Percentiles rank a stretch among this genome's conserved stretches.
Conservation (phyloP, 805 yeast genomes). For the Saturnispora sekii region DNA sequence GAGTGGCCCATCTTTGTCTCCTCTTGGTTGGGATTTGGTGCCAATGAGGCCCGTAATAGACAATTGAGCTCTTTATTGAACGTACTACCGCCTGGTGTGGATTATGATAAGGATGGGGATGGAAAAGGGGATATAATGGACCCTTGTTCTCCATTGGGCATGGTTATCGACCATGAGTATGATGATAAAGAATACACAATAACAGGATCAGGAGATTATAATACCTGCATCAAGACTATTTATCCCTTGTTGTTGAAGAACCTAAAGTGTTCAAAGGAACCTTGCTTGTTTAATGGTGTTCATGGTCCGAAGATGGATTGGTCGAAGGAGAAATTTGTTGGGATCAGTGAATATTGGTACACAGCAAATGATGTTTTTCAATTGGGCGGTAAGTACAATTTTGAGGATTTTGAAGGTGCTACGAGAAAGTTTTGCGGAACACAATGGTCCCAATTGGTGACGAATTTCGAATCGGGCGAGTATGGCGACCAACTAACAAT, state of each 20-base stretch:
- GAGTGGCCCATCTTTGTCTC: constrained; percentile 85
- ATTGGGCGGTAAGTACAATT: constrained; percentile 83
- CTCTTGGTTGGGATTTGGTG: constrained; percentile 97
- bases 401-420: constrained; percentile 51
- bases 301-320: constrained; percentile 89
- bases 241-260: constrained; percentile 73
- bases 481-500: constrained; percentile 48
- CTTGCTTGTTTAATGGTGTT: constrained; percentile 90
- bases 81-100: constrained; percentile 35
- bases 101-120: constrained; percentile 37
- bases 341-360: constrained; percentile 96
- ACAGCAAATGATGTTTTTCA: constrained; percentile 87
- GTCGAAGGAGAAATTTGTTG: constrained; percentile 72
- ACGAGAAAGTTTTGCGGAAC: constrained; percentile 67
- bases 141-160: constrained; percentile 74
- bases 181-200: constrained; percentile 41
- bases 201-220: constrained; percentile 72
- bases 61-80: constrained; percentile 48
- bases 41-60: constrained; percentile 81
- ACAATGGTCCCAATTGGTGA: constrained; percentile 52
- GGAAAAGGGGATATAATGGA: constrained; percentile 45
- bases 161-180: constrained; percentile 36
- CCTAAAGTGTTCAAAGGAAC: constrained; percentile 75
- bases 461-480: constrained; percentile 41
- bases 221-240: constrained; percentile 57